phyloP scores from a whole-genome alignment of 2,329 filamentous ascomycete species.

The Pyrenochaeta sp. region DNA sequence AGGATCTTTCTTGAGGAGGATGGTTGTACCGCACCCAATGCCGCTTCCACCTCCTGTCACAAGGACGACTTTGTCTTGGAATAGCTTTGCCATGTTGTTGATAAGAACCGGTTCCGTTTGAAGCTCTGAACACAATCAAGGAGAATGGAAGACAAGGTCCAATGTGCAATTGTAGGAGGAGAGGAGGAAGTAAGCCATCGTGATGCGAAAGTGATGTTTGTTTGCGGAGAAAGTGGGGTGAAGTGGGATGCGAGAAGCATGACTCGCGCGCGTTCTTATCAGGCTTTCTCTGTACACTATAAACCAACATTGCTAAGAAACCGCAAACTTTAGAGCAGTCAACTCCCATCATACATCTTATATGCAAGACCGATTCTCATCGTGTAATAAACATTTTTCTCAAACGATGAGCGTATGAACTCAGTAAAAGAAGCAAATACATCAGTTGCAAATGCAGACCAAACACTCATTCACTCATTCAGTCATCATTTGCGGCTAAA shows the following conservation, averaged over 20 bases:
- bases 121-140: background rate
- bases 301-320: background rate
- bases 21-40: conserved; percentile 51
- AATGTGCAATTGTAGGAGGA: background rate
- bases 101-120: background rate
- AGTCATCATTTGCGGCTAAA: background rate
- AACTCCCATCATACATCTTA: background rate
- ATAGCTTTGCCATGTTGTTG: conserved; percentile 34
- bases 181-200: conserved; percentile 3
- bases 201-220: conserved; percentile 13
- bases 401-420: background rate
- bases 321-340: background rate
- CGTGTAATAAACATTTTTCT: background rate
- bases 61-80: conserved; percentile 39
- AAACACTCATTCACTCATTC: background rate
- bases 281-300: background rate
- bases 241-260: conserved; percentile 42
- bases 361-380: background rate
- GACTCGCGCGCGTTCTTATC: conserved; percentile 34
- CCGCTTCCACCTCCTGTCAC: conserved; percentile 52
- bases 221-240: conserved; percentile 44
- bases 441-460: background rate
- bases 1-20: conserved; percentile 2
- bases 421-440: background rate
- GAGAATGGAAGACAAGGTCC: background rate